These are phyloP conservation scores for Discostella pseudostelligera DNA, from an alignment of 108 stramenopile genomes.

Conservation along the genomic window DNA sequence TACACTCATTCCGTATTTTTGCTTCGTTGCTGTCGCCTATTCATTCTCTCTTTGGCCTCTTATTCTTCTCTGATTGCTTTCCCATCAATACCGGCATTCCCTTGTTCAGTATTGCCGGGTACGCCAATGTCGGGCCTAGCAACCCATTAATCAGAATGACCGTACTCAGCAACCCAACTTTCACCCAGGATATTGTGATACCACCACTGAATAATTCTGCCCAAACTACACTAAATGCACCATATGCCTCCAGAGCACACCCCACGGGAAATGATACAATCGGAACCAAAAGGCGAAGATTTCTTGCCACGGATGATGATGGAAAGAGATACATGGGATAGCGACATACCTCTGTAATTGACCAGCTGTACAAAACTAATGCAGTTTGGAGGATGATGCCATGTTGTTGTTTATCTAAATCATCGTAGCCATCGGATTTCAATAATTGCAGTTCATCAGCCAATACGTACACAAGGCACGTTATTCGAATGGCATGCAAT, in stretches of 20 bases:
- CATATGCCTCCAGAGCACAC: slow-evolving; percentile 36
- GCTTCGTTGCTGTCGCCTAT: too few relatives aligned
- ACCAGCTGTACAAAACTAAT: slow-evolving; percentile 39
- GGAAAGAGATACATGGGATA: slow-evolving; percentile 65
- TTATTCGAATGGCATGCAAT: slow-evolving; percentile 45
- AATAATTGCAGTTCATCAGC: slow-evolving; percentile 7
- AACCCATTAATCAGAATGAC: slow-evolving; percentile 45
- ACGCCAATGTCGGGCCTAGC: slow-evolving; percentile 53
- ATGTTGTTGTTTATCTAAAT: too few relatives aligned
- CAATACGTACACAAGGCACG: slow-evolving; percentile 33
- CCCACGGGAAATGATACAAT: slow-evolving; percentile 53
- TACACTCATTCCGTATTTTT: too few relatives aligned
- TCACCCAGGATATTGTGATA: slow-evolving; percentile 12
- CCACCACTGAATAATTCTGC: slow-evolving; percentile 1
- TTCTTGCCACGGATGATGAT: slow-evolving; percentile 20
- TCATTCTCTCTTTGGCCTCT: background rate
- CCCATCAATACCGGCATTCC: slow-evolving; percentile 44
- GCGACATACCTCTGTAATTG: slow-evolving; percentile 48
- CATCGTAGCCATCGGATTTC: too few relatives aligned
- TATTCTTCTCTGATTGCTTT: slow-evolving; percentile 1
- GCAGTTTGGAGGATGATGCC: background rate
- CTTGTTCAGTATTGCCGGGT: slow-evolving; percentile 54
- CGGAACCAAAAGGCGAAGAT: slow-evolving; percentile 45
- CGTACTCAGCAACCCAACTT: slow-evolving; percentile 33
- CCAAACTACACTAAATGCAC: slow-evolving; percentile 35